Evolutionary conservation across 768 basidiomycete genomes (phyloP), one percentile per base, ranked within the genome.

Genomic region (Amanita molliuscula): DNA sequence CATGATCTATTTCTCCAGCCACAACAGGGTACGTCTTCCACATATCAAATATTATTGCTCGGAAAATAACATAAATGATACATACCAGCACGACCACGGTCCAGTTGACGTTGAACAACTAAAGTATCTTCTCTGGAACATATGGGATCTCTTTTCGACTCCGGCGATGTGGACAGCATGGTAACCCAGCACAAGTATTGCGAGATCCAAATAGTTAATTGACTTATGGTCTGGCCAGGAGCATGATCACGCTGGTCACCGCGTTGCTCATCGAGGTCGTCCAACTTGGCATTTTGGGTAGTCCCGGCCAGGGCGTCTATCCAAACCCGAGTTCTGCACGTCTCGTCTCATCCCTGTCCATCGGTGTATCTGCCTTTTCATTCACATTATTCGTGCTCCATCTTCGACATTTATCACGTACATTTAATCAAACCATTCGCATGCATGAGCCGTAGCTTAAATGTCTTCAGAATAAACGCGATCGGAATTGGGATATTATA

Each of bases 131-230:
- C 2, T 35, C 23, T 47, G 46, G 46, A 36, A 11, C 13, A 35
- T 47, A 20, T 47, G 46, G 46, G 34, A 47, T 7, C 46, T 47
- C 6, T 36, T 47, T 36, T 35, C 46, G 7, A 13, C 36, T 3
- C 46, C 46, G 21, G 35, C 21, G 6, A 25, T 47, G 7, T 47
- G 34, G 46, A 47, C 46, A 36, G n/a, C 34, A 6, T 47, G 46
- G 46, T 47, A 36, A 11, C 29, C 34, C n/a, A 6, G 18, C 16
- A 45, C 18, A 35, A n/a, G 2, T 28, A 3, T 21, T 16, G 20
- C n/a, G 6, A 6, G n/a, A 7, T 20, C 6, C 8, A 23, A 23
- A 8, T 34, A 10, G 21, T 9, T 34, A 13, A 36, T 23, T 34
- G 16, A 47, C 21, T 15, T 15, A 2, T 7, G 2, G 34, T 5